These are phyloP conservation scores for Kwoniella dejecticola DNA, from an alignment of 768 basidiomycete genomes.

Conservation along the genomic window DNA sequence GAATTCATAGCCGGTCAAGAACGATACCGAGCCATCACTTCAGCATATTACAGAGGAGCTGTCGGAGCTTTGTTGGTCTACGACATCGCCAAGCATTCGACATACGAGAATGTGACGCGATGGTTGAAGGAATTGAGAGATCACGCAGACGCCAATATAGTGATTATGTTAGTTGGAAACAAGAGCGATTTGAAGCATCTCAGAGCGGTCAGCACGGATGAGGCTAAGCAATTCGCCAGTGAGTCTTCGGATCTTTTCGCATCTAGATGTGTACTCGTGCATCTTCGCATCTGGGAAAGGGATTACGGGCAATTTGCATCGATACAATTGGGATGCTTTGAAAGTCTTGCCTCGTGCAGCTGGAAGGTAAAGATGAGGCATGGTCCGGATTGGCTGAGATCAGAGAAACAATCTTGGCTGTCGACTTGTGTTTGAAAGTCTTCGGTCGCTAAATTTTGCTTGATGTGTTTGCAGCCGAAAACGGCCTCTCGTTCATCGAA, in stretches of 20 bases:
- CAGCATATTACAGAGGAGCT: slow-evolving; percentile 97
- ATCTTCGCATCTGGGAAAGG: too few species aligned
- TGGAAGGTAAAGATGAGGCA: too few species aligned
- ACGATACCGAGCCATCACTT: slow-evolving; percentile 95
- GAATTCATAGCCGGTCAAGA: slow-evolving; percentile 83
- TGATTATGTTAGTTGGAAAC: slow-evolving; percentile 95
- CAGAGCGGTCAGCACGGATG: slow-evolving; percentile 93
- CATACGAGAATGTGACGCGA: slow-evolving; percentile 88
- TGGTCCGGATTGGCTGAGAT: too few species aligned
- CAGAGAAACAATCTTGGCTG: too few species aligned
- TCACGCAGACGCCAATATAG: slow-evolving; percentile 80
- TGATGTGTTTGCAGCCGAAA: slow-evolving; percentile 66
- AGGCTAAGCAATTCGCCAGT: slow-evolving; percentile 90
- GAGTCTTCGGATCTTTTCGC: slow-evolving; percentile 56
- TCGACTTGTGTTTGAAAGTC: too few species aligned
- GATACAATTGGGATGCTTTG: background rate
- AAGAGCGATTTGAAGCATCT: slow-evolving; percentile 99
- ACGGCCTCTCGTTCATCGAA: slow-evolving; percentile 92
- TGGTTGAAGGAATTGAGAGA: slow-evolving; percentile 98
- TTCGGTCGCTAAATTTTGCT: too few species aligned
- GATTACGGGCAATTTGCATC: background rate
- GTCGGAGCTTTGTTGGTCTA: slow-evolving; percentile 60
- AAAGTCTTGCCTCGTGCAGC: too few species aligned
- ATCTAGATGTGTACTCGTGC: too few species aligned
- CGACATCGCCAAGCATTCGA: slow-evolving; percentile 59